These are phyloP conservation scores for Maudiozyma turicensis DNA, from an alignment of 805 yeast species.

Conservation along the genomic window DNA sequence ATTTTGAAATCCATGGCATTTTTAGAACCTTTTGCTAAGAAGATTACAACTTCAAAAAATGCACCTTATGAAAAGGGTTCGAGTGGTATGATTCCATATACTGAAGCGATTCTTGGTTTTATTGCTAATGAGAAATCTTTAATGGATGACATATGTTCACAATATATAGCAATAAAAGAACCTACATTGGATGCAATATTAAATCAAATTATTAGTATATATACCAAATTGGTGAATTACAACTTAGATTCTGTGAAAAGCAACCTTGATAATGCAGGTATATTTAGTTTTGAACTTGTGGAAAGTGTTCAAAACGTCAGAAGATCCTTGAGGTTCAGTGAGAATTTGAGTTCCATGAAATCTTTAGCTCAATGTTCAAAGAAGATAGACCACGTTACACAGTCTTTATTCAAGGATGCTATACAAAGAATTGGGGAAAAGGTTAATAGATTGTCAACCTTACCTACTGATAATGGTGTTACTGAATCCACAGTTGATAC, in stretches of 20 bases:
- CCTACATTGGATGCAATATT: slow-evolving; percentile 28
- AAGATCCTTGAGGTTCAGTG: slow-evolving; percentile 25
- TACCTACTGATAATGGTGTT: slow-evolving; percentile 63
- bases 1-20: slow-evolving; percentile 37
- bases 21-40: slow-evolving; percentile 38
- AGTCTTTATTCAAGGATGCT: slow-evolving; percentile 44
- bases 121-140: slow-evolving; percentile 43
- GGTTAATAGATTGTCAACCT: slow-evolving; percentile 34
- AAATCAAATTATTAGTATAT: slow-evolving; percentile 31
- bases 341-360: slow-evolving; percentile 13
- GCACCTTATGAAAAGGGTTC: slow-evolving; percentile 53
- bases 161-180: slow-evolving; percentile 24
- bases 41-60: slow-evolving; percentile 29
- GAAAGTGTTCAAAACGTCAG: slow-evolving; percentile 36
- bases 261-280: slow-evolving; percentile 39
- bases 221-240: slow-evolving; percentile 30
- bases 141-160: slow-evolving; percentile 34
- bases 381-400: slow-evolving; percentile 23
- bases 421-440: slow-evolving; percentile 46
- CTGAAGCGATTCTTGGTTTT: slow-evolving; percentile 41
- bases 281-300: slow-evolving; percentile 49
- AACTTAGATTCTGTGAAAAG: slow-evolving; percentile 34
- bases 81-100: slow-evolving; percentile 46
- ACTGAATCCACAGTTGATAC: slow-evolving; percentile 65
- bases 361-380: slow-evolving; percentile 21